These are phyloP conservation scores for Xanthoconium separans DNA, from an alignment of 1,284 basidiomycete species.

Conservation along the genomic window DNA sequence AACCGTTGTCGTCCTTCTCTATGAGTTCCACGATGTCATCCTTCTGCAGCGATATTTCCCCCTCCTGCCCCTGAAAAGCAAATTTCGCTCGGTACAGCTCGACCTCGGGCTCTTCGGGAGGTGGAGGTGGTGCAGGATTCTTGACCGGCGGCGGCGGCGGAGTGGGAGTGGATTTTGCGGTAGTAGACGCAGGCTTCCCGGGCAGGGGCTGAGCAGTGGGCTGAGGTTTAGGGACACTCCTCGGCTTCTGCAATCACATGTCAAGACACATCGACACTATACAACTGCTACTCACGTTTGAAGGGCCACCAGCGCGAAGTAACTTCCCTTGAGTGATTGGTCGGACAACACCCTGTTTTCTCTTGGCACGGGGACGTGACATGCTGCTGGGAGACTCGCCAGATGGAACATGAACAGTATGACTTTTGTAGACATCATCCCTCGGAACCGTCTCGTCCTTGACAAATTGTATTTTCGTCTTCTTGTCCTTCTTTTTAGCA, in stretches of 20 bases:
- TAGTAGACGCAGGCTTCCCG: slow-evolving; percentile 39
- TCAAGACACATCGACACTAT: slow-evolving; percentile 6
- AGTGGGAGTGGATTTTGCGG: slow-evolving; percentile 22
- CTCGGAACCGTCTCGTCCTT: slow-evolving; percentile 87
- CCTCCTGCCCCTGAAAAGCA: slow-evolving; percentile 86
- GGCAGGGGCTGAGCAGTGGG: slow-evolving; percentile 59
- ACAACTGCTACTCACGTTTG: slow-evolving; percentile 42
- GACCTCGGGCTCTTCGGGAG: slow-evolving; percentile 60
- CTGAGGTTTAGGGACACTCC: slow-evolving; percentile 50
- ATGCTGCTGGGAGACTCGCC: slow-evolving; percentile 84
- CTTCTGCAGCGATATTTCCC: slow-evolving; percentile 88
- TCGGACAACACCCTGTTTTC: slow-evolving; percentile 80
- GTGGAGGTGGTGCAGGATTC: slow-evolving; percentile 46
- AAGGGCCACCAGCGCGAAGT: slow-evolving; percentile 74
- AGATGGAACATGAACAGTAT: slow-evolving; percentile 83
- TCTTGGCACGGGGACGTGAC: slow-evolving; percentile 82
- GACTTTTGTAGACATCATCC: slow-evolving; percentile 93
- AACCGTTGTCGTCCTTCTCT: slow-evolving; percentile 93
- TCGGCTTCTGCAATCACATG: slow-evolving; percentile 41
- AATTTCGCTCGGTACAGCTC: slow-evolving; percentile 86
- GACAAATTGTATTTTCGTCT: slow-evolving; percentile 81
- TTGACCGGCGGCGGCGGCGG: slow-evolving; percentile 44
- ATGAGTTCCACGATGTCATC: slow-evolving; percentile 92
- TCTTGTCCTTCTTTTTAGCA: slow-evolving; percentile 97
- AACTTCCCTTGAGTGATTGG: slow-evolving; percentile 88